Evolutionary conservation across 371 early-diverging fungal genomes (phyloP).

Genomic region (Zancudomyces culisetae): DNA sequence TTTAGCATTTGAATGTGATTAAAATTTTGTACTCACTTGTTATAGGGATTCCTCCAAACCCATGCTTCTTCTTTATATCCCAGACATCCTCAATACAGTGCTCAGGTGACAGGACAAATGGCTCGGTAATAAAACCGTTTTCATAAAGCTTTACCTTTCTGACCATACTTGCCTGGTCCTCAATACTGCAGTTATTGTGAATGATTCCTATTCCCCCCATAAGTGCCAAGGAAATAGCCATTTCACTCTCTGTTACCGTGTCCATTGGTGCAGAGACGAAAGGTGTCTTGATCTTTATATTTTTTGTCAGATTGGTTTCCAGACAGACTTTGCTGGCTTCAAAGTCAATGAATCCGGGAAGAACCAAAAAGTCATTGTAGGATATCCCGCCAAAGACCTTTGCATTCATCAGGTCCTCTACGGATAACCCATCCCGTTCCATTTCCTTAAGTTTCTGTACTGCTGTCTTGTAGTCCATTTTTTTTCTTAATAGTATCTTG

Average conservation of each 20-base stretch:
- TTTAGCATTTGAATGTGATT: not conserved
- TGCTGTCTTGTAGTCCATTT: constrained; percentile 1
- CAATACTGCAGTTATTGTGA: constrained; percentile 88
- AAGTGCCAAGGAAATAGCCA: constrained; percentile 94
- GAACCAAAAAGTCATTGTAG: constrained; percentile 91
- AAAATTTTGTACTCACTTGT: constrained; percentile 38
- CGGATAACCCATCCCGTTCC: constrained; percentile 54
- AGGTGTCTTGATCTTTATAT: constrained; percentile 73
- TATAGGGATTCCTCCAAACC: constrained; percentile 93
- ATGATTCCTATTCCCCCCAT: constrained; percentile 93
- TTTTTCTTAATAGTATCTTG: no score
- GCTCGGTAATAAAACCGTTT: constrained; percentile 94
- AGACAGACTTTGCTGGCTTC: constrained; percentile 55
- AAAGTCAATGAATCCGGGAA: constrained; percentile 91
- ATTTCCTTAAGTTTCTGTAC: not conserved
- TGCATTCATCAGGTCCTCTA: constrained; percentile 50
- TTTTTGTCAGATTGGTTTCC: constrained; percentile 67
- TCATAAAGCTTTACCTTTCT: constrained; percentile 94
- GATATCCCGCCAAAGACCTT: constrained; percentile 69
- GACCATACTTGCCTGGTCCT: constrained; percentile 92
- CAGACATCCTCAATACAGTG: constrained; percentile 75
- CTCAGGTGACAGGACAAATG: constrained; percentile 62
- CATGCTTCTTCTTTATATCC: constrained; percentile 61
- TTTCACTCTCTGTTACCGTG: constrained; percentile 89
- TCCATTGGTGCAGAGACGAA: constrained; percentile 93